Evolutionary conservation across 495 filamentous ascomycete genomes (phyloP).

Genomic region (Cenococcum geophilum): DNA sequence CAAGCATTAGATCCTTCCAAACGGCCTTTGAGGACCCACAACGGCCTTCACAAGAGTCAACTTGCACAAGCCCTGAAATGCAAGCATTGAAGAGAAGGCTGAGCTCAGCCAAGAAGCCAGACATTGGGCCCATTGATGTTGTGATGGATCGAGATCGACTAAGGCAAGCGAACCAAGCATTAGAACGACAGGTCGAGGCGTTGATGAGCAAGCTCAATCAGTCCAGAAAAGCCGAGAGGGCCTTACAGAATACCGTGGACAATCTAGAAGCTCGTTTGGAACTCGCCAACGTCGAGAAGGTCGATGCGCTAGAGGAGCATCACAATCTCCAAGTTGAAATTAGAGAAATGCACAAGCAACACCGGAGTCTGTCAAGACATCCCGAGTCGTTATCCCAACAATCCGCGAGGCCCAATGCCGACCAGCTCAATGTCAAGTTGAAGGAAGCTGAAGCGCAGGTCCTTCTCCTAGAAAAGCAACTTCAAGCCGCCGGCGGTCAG

Average conservation of each 20-base stretch:
- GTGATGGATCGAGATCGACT: slow-evolving; percentile 16
- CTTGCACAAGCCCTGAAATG: slow-evolving; percentile 21
- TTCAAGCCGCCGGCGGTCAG: not conserved
- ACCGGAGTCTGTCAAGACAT: not conserved
- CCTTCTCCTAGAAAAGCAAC: not conserved
- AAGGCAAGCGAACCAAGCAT: not conserved
- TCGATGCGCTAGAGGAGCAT: slow-evolving; percentile 23
- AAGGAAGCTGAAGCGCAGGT: not conserved
- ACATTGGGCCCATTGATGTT: slow-evolving; percentile 15
- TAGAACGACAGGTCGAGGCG: slow-evolving; percentile 17
- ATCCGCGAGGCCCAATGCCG: not conserved
- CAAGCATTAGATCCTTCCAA: slow-evolving; percentile 24
- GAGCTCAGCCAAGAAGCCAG: slow-evolving; percentile 19
- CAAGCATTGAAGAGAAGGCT: slow-evolving; percentile 25
- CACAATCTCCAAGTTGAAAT: slow-evolving; percentile 12
- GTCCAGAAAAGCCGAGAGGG: slow-evolving; percentile 18
- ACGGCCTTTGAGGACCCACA: slow-evolving; percentile 24
- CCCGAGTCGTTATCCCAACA: not conserved
- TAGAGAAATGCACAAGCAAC: not conserved
- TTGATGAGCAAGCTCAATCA: slow-evolving; percentile 30
- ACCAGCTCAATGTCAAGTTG: slow-evolving; percentile 1
- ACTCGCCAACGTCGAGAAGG: slow-evolving; percentile 25
- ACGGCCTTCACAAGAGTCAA: slow-evolving; percentile 5
- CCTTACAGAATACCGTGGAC: slow-evolving; percentile 25
- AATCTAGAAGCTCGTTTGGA: slow-evolving; percentile 25